Base-by-base conservation (phyloP, 495 filamentous ascomycete genomes). In the Aspergillus sparsus region DNA sequence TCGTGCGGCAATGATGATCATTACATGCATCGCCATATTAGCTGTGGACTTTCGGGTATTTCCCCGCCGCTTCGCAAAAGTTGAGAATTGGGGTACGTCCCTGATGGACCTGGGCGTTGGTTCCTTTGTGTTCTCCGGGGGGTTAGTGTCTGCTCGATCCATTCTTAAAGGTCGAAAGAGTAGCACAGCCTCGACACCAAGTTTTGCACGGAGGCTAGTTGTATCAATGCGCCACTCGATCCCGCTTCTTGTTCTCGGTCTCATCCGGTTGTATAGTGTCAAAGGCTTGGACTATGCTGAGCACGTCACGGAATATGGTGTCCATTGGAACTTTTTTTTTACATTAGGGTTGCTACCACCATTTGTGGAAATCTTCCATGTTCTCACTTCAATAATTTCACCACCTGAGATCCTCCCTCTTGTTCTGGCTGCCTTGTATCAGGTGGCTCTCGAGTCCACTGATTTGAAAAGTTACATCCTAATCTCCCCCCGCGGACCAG, bases 261-360 rank as follows among this genome's bases (percentile, higher is more conserved):
- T 97, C 42, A 78, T 94, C 53, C 84, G 94, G 21, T 74, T 98
- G 15, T 87, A 88, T 55, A 96, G 85, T 65, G 93, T 98, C 66
- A 99, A 98, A 74, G 90, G 91, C 9, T 77, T 97, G 21, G 92
- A 97, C 68, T 98, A 98, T 69, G 92, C 92, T 2, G 94, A 98
- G 71, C 94, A 99, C 74, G 92, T 98, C 37, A 93, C 91, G 2
- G 94, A 99, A 65, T 99, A 99, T 66, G 94, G 94, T 34, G 91
- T 98, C 10, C 94, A 99, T 71, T 99, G 94, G 94, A 99, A 99
- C 72, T 99, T 99, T 73, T 99, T 99, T 78, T 98, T 99, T 74
- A 99, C 94, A 0, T 77, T 99, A 10, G 93, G 87, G 5, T 84
- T 97, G 31, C 74, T 99, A 35, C 91, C 93, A 2, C 92, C 92